Base-by-base conservation (phyloP, 345 rosid species). In the Citrus unshiu region DNA sequence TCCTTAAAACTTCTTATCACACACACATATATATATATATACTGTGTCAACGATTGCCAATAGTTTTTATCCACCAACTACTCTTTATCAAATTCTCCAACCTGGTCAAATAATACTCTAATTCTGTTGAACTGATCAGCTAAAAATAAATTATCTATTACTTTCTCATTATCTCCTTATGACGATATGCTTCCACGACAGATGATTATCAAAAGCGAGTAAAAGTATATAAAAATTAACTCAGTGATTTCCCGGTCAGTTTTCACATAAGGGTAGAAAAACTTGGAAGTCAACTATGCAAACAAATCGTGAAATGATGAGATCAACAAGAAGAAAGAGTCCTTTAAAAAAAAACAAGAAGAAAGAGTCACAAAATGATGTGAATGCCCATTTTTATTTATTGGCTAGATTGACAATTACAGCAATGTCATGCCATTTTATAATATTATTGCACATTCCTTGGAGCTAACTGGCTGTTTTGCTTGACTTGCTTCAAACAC, bases 401-500 rank as follows among this genome's bases (percentile, higher is more conserved):
- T 30, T 8, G 24, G 39, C 2, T 46, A 46, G 34, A 68, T 24
- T 68, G 69, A 65, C 43, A 37, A 69, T 27, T 69, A 10, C 54
- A 68, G 51, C 51, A 68, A 39, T 7, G 51, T 68, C 39, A 68
- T 34, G 30, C 57, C 54, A 69, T 39, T 24, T 22, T 40, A n/a
- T 3, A 69, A 16, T 14, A 70, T 25, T 13, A 25, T 46, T 49
- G 3, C 59, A 8, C 6, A 51, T 71, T 51, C 27, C 22, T 71
- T 1, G 39, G 30, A 21, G 27, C 74, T 7, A 29, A 46, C 14
- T 0, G 32, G 61, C 13, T 18, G 58, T 54, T 46, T 46, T 54
- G 58, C 22, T 54, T 54, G 58, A 18, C 58, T 18, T 49, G 74
- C 74, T 74, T 84, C 83, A 91, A 14, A 91, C 90, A 40, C 80